Base-by-base conservation (phyloP, 441 rosid species). In the Populus hybrid region DNA sequence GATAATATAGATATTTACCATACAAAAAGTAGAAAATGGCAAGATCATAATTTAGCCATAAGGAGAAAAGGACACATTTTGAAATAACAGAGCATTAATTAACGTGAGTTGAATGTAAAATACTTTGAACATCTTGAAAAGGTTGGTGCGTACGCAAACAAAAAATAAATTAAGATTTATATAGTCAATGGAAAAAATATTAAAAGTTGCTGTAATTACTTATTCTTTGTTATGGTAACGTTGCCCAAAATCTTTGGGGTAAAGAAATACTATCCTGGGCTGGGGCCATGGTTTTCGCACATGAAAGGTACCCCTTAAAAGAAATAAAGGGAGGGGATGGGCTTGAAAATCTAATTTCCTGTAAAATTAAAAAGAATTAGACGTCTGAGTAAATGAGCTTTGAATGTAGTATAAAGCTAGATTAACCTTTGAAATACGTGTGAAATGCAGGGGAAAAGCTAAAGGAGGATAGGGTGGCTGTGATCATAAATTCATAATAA, bases 401-500 rank as follows among this genome's bases (percentile, higher is more conserved):
- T 53, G 12, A 53, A 65, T 10, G 11, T 20, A 4, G 28, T 68
- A n/a, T 26, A 70, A 3, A 18, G 72, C 1, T 1, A 35, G 63
- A 35, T 61, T 21, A 61, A 9, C 28, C 28, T 21, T 9, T 61
- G 65, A 61, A 61, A 65, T 6, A 45, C 14, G 45, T 64, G 38
- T 73, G 40, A 40, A 35, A 74, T 21, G 45, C 61, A 23, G 3
- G 18, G 11, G 71, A 23, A 3, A 6, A n/a, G 42, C 21, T 29
- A 71, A 71, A 77, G 79, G 29, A 23, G 50, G 72, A 29, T 59
- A 31, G 33, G 40, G 67, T 20, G 67, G 26, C n/a, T 45, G 65
- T 35, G 20, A 53, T 6, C 73, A 79, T 61, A 21, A 76, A 66
- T 75, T 33, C 10, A 68, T 6, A 6, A 33, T 33, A 77, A 79